These are phyloP conservation scores for Colletotrichum lindemuthianum DNA, from an alignment of 2,329 filamentous ascomycete species.

Conservation along the genomic window DNA sequence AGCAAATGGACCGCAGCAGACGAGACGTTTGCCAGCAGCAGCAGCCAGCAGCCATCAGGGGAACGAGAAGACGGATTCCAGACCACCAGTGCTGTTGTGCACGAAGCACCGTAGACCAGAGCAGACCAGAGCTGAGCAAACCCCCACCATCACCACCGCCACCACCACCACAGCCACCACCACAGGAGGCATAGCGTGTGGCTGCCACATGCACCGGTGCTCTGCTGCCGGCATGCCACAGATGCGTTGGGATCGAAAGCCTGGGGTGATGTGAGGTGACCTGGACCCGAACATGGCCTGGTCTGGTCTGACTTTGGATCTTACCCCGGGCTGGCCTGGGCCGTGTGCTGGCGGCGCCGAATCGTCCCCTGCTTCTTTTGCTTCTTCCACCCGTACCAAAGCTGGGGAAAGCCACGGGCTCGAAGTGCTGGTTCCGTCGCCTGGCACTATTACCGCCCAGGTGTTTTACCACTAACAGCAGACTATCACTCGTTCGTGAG, in stretches of 20 bases:
- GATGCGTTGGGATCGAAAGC: constrained; percentile 12
- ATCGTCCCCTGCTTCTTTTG: constrained; percentile 13
- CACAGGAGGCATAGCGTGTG: constrained; percentile 13
- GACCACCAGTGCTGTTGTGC: too few species aligned
- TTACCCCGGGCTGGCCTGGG: not conserved
- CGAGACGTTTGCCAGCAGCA: too few species aligned
- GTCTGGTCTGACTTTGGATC: not conserved
- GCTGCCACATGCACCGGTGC: constrained; percentile 22
- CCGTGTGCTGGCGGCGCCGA: constrained; percentile 5
- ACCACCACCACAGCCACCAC: constrained; percentile 17
- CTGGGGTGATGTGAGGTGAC: not conserved
- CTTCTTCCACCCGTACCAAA: not conserved
- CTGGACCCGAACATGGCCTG: not conserved
- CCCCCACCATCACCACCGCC: not conserved
- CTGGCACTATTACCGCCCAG: constrained; percentile 3
- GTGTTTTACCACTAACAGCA: not conserved
- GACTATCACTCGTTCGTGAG: not conserved
- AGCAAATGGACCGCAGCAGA: too few species aligned
- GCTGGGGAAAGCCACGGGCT: not conserved
- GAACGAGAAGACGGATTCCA: not conserved
- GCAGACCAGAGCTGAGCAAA: too few species aligned
- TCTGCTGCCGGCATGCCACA: constrained; percentile 27
- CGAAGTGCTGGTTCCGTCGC: not conserved
- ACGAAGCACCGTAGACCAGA: too few species aligned
- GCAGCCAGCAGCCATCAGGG: too few species aligned